These are phyloP conservation scores for Fusarium anthophilum DNA, from an alignment of 2,329 filamentous ascomycete genomes.

Conservation along the genomic window DNA sequence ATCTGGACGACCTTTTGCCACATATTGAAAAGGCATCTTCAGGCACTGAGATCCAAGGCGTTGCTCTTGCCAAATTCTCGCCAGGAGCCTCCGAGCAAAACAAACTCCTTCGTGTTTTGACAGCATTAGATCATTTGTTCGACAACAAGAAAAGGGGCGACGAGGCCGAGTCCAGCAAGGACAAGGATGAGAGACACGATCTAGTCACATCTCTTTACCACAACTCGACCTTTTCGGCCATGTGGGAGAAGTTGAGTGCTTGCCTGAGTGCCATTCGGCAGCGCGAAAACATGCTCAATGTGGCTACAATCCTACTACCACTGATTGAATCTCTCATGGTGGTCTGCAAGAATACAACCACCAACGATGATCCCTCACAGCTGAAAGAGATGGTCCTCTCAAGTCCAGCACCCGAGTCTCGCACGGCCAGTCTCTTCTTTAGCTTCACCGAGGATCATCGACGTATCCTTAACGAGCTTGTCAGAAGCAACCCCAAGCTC, in stretches of 20 bases:
- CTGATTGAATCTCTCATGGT: constrained; percentile 98
- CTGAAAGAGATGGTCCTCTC: constrained; percentile 76
- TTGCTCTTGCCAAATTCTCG: constrained; percentile 94
- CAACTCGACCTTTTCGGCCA: constrained; percentile 85
- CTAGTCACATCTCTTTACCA: constrained; percentile 89
- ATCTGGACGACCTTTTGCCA: constrained; percentile 84
- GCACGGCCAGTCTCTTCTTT: constrained; percentile 93
- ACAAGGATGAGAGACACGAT: constrained; percentile 77
- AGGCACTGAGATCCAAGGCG: constrained; percentile 93
- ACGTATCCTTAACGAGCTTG: constrained; percentile 96
- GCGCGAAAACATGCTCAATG: constrained; percentile 94
- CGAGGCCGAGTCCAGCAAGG: constrained; percentile 59
- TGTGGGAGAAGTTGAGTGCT: constrained; percentile 92
- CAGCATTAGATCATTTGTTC: constrained; percentile 94
- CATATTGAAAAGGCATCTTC: constrained; percentile 88
- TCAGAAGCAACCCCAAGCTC: constrained; percentile 94
- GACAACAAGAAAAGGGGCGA: constrained; percentile 77
- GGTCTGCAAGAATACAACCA: constrained; percentile 95
- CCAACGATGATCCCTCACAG: constrained; percentile 71
- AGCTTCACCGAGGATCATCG: constrained; percentile 97
- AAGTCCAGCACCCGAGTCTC: constrained; percentile 78
- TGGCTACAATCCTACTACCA: constrained; percentile 93
- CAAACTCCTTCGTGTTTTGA: constrained; percentile 90
- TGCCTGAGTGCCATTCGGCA: constrained; percentile 89
- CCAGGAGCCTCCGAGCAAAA: constrained; percentile 96